phyloP scores from a whole-genome alignment of 2,329 filamentous ascomycete genomes.

The Karstenula rhodostoma region DNA sequence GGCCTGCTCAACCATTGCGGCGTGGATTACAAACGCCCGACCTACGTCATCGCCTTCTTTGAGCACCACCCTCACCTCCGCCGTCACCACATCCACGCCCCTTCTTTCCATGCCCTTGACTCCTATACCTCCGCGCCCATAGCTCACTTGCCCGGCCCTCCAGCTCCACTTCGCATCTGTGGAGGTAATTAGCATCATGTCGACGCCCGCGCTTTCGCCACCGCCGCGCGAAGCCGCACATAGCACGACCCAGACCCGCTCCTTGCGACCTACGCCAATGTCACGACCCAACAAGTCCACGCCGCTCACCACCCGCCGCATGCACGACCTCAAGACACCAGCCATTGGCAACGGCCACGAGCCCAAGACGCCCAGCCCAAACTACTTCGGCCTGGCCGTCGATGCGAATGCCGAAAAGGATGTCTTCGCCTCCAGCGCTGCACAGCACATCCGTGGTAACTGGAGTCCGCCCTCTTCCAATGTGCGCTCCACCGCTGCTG shows the following conservation, averaged over 20 bases:
- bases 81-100: conserved; percentile 6
- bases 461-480: conserved; percentile 79
- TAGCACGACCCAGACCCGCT: conserved; percentile 32
- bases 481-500: conserved; percentile 72
- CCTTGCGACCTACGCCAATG: conserved; percentile 39
- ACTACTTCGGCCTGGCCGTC: conserved; percentile 83
- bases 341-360: conserved; percentile 37
- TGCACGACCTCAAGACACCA: conserved; percentile 45
- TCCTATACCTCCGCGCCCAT: conserved; percentile 21
- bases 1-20: neutral
- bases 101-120: conserved; percentile 36
- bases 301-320: conserved; percentile 42
- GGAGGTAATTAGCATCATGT: conserved; percentile 34
- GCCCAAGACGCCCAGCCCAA: conserved; percentile 69
- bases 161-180: conserved; percentile 17
- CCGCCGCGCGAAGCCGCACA: conserved; percentile 41
- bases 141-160: conserved; percentile 24
- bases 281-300: conserved; percentile 37
- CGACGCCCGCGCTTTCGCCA: conserved; percentile 46
- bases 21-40: conserved; percentile 16
- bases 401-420: conserved; percentile 64
- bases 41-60: conserved; percentile 14
- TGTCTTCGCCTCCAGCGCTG: conserved; percentile 67
- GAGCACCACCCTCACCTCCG: conserved; percentile 8
- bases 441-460: conserved; percentile 70